A percentile compares a stretch with the other conserved stretches of the same genome.
phyloP scores from a whole-genome alignment of 2,329 filamentous ascomycete species.

The Penicillium sp. region DNA sequence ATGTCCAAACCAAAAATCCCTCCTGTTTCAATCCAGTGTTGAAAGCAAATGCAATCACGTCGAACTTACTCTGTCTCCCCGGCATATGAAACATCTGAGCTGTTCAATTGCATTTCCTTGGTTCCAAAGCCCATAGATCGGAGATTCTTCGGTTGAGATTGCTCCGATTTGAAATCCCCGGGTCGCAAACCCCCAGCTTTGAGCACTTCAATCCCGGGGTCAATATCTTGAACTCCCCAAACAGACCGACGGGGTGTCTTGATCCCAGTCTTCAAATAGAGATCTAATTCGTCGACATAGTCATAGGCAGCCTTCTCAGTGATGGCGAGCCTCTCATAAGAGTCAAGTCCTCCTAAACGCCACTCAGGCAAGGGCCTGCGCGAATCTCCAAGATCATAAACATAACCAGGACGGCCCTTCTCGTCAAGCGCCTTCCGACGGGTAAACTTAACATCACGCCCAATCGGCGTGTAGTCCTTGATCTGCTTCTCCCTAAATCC shows the following conservation, averaged over 20 bases:
- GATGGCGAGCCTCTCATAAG: constrained; percentile 21
- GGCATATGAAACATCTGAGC: neutral
- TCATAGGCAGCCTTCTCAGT: constrained; percentile 13
- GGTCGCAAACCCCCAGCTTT: neutral
- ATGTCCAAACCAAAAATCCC: neutral
- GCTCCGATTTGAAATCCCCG: neutral
- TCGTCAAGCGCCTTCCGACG: constrained; percentile 12
- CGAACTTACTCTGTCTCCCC: neutral
- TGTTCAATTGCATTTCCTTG: neutral
- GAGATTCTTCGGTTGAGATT: neutral
- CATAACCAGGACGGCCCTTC: constrained; percentile 10
- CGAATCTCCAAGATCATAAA: constrained; percentile 12
- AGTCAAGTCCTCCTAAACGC: constrained; percentile 18
- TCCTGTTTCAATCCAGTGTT: too few species aligned
- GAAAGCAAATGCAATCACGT: neutral
- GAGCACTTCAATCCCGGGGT: neutral
- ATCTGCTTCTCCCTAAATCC: constrained; percentile 16
- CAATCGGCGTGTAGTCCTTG: constrained; percentile 15
- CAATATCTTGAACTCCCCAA: neutral
- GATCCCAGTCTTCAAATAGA: constrained; percentile 7
- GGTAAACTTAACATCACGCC: constrained; percentile 5
- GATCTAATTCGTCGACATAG: constrained; percentile 18
- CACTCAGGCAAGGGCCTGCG: constrained; percentile 18
- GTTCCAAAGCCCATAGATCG: neutral
- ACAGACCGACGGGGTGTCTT: constrained; percentile 2